Evolutionary conservation across 345 rosid genomes (phyloP).

Genomic region (Gynandropsis gynandra): DNA sequence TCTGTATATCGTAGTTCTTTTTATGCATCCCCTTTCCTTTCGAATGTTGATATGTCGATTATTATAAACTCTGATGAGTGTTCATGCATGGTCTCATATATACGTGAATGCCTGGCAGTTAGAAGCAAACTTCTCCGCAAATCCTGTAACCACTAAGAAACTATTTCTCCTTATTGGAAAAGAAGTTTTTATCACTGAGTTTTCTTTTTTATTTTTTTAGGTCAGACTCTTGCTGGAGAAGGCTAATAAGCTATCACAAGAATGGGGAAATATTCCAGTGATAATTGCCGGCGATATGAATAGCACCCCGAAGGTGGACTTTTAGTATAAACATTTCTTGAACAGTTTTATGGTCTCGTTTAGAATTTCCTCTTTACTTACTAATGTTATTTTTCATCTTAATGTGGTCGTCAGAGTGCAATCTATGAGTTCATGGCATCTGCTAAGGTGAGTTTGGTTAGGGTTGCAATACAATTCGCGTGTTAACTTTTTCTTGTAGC

Average conservation of each 20-base stretch:
- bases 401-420: conserved; percentile 59
- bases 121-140: neutral
- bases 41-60: neutral
- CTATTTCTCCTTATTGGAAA: no score
- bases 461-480: conserved; percentile 1
- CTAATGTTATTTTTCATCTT: conserved; percentile 17
- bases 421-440: conserved; percentile 70
- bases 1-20: conserved; percentile 8
- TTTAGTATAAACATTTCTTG: neutral
- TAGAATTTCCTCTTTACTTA: conserved; percentile 1
- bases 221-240: conserved; percentile 67
- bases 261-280: conserved; percentile 70
- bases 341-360: conserved; percentile 3
- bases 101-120: conserved; percentile 6
- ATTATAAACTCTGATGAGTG: conserved; percentile 4
- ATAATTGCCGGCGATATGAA: conserved; percentile 32
- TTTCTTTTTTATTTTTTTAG: conserved; percentile 29
- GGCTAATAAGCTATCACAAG: conserved; percentile 64
- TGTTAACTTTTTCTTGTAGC: neutral
- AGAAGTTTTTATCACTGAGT: neutral
- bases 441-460: conserved; percentile 59
- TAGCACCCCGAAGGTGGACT: conserved; percentile 66
- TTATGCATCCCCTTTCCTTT: neutral
- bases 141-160: conserved; percentile 2
- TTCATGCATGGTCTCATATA: conserved; percentile 9